Percentiles rank a stretch among this genome's conserved stretches.
These are phyloP conservation scores for Lycium barbarum DNA, from an alignment of 257 asterid species.

Conservation along the genomic window DNA sequence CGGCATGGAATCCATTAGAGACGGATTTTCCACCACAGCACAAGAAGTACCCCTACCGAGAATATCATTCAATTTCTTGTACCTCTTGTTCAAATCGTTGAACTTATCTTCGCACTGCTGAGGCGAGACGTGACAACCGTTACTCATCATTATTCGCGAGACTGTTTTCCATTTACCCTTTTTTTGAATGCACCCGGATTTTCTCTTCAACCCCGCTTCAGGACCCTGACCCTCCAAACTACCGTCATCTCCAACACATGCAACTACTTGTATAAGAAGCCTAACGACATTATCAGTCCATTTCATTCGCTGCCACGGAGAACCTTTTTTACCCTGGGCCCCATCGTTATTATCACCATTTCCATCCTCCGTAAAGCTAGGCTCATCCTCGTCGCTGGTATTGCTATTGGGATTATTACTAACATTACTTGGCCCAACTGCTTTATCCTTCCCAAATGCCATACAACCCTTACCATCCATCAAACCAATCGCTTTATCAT, in stretches of 20 bases:
- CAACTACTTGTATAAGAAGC: conserved; percentile 60
- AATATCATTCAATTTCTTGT: conserved; percentile 63
- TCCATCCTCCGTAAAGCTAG: conserved; percentile 42
- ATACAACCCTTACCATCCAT: conserved; percentile 34
- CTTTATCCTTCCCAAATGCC: conserved; percentile 37
- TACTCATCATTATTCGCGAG: conserved; percentile 58
- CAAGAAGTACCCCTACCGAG: conserved; percentile 65
- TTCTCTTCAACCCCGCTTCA: conserved; percentile 43
- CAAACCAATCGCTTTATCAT: conserved; percentile 27
- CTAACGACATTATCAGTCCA: conserved; percentile 63
- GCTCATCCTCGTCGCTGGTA: conserved; percentile 47
- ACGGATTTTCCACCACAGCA: conserved; percentile 61
- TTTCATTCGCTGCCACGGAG: conserved; percentile 68
- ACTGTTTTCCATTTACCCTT: conserved; percentile 72
- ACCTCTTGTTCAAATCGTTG: conserved; percentile 62
- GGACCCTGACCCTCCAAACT: conserved; percentile 43
- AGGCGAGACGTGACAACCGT: conserved; percentile 63
- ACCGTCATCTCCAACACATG: conserved; percentile 61
- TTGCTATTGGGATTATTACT: conserved; percentile 30
- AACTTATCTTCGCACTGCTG: conserved; percentile 74
- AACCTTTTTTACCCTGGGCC: conserved; percentile 46
- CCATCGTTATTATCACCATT: conserved; percentile 33
- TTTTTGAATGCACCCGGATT: conserved; percentile 46
- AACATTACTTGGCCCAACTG: conserved; percentile 24
- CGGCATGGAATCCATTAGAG: conserved; percentile 49